Evolutionary conservation across 106 monocot species (phyloP), one percentile per base, ranked within the genome.

Genomic region (Triglochin maritima): DNA sequence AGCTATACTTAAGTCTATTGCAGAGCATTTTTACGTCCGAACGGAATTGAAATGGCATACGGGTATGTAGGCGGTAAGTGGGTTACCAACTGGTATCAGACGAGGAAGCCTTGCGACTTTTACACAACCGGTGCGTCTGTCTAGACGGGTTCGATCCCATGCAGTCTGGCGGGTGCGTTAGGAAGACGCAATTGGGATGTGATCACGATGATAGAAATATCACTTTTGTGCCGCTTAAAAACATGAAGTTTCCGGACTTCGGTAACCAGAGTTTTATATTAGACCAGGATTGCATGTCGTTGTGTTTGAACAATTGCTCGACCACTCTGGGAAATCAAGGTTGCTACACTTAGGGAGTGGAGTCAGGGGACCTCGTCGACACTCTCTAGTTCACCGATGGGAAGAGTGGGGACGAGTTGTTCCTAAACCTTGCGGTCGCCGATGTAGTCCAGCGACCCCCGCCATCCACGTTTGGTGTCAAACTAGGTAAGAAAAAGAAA

Each of bases 221-320:
- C 41, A 50, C 44, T 6, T 69, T 69, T 53, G 4, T 2, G 9
- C 5, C 3, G 14, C 11, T 59, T 2, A 9, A 5, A 3, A 7
- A 53, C 3, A 42, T 59, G 57, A 69, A 69, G 29, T 17, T 48
- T 15, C 69, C 69, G 17, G 69, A 69, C 58, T 4, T 47, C 11
- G 46, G 9, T 2, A 47, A 1, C 44, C 62, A 9, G 2, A 63
- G 3, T 6, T n/a, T 15, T 7, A 46, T 15, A 12, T 47, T 4
- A 12, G 14, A 63, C 47, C 47, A 66, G 29, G 4, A 42, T 2
- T 49, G 65, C 65, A 66, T 15, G 2, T 4, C 5, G 17, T 66
- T 50, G 17, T 66, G 49, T 46, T 17, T 66, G 50, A 29, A 66
- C 12, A 73, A 57, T 29, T 73, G 73, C 46, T 64, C 73, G 2